These are phyloP conservation scores for Sextonia rubra DNA, from an alignment of 164 flowering plant genomes.

Conservation along the genomic window DNA sequence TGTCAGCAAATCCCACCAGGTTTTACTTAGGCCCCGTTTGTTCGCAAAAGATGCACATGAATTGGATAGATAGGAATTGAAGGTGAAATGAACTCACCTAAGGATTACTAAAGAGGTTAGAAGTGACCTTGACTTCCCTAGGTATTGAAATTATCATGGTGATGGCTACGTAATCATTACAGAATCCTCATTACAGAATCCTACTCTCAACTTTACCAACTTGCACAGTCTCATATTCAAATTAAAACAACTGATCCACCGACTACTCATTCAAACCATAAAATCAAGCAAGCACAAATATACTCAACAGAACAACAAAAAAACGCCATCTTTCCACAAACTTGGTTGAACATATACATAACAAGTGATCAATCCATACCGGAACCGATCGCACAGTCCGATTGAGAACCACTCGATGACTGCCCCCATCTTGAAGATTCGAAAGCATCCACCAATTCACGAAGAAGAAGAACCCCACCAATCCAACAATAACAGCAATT, in stretches of 20 bases:
- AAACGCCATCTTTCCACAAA: neutral
- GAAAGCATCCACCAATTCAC: conserved; percentile 75
- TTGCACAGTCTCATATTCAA: neutral
- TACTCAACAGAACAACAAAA: neutral
- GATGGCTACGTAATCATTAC: no score
- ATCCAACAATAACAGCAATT: conserved; percentile 26
- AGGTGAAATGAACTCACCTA: no score
- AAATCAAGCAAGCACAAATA: no score
- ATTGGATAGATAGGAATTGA: no score
- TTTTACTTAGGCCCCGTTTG: neutral
- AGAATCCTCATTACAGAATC: neutral
- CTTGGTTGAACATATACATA: neutral
- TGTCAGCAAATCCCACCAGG: neutral
- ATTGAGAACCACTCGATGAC: conserved; percentile 1
- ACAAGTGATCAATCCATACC: conserved; percentile 20
- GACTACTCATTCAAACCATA: neutral
- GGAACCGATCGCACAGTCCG: conserved; percentile 20
- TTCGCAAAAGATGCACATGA: no score
- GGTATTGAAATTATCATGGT: neutral
- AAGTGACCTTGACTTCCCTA: neutral
- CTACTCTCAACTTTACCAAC: neutral
- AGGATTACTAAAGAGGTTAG: no score
- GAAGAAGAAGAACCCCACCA: conserved; percentile 44
- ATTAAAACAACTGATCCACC: neutral
- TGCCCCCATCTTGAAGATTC: conserved; percentile 34